Evolutionary conservation across 768 basidiomycete genomes (phyloP).

Genomic region (Austroboletus festivus): DNA sequence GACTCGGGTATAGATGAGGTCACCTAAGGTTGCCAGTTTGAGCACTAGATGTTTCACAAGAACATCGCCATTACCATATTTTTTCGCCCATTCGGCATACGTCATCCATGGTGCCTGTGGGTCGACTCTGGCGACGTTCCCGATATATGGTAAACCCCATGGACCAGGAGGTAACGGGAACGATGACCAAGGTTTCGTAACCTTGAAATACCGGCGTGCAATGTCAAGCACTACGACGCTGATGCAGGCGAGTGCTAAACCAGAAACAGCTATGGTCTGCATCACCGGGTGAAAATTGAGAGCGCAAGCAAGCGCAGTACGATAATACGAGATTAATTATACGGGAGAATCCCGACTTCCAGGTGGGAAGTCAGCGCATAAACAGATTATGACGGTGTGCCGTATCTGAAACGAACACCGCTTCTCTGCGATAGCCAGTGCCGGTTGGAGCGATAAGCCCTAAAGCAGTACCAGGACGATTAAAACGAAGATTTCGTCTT

Average conservation of each 20-base stretch:
- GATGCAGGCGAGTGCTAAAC: background rate
- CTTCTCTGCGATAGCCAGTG: background rate
- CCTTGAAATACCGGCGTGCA: background rate
- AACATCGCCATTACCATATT: slow-evolving; percentile 27
- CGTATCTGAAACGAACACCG: background rate
- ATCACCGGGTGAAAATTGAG: slow-evolving; percentile 1
- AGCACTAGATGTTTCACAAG: background rate
- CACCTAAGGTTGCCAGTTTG: slow-evolving; percentile 25
- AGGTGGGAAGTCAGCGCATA: background rate
- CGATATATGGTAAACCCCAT: slow-evolving; percentile 35
- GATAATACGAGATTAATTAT: background rate
- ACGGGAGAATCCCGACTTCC: background rate
- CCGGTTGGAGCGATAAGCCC: too few species aligned
- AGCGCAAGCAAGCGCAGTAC: background rate
- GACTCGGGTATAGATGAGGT: slow-evolving; percentile 47
- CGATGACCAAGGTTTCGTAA: background rate
- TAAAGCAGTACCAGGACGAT: too few species aligned
- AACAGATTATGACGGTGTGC: background rate
- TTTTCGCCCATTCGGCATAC: slow-evolving; percentile 38
- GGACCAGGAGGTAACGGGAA: slow-evolving; percentile 39
- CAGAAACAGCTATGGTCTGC: background rate
- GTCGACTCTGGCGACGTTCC: slow-evolving; percentile 36
- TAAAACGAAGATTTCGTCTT: too few species aligned
- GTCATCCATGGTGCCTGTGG: slow-evolving; percentile 32
- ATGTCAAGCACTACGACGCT: background rate